phyloP scores from a whole-genome alignment of 2,329 filamentous ascomycete species.

The Pleoardoris graminearum region DNA sequence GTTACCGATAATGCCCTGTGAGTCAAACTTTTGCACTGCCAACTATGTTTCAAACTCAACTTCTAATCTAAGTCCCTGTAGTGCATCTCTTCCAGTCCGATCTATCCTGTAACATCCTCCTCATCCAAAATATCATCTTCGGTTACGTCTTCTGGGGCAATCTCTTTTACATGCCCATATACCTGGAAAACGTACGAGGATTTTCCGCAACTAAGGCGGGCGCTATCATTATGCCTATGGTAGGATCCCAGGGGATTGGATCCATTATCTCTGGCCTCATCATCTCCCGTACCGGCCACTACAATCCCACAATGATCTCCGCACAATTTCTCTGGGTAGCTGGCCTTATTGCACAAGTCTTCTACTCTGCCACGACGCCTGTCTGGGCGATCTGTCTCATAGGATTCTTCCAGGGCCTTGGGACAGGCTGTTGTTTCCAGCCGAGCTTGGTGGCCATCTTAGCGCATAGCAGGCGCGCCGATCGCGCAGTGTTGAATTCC shows the following conservation, averaged over 20 bases:
- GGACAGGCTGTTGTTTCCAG: conserved; percentile 56
- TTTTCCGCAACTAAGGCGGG: conserved; percentile 14
- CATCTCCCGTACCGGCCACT: conserved; percentile 17
- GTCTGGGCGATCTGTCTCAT: conserved; percentile 56
- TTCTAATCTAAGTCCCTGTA: too few relatives aligned
- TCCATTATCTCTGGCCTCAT: conserved; percentile 16
- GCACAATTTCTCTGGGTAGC: conserved; percentile 53
- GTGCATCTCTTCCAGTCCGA: too few relatives aligned
- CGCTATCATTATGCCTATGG: conserved; percentile 16
- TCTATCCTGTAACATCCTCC: too few relatives aligned
- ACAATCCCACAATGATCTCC: conserved; percentile 12
- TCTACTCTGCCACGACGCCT: conserved; percentile 51
- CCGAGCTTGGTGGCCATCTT: conserved; percentile 60
- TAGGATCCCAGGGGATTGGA: conserved; percentile 12
- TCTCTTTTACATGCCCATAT: conserved; percentile 64
- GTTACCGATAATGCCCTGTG: conserved; percentile 60
- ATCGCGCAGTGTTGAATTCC: conserved; percentile 64
- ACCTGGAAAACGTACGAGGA: conserved; percentile 59
- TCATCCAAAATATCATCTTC: conserved; percentile 62
- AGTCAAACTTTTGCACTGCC: conserved; percentile 38
- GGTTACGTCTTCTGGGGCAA: conserved; percentile 62
- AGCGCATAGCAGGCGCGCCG: conserved; percentile 52
- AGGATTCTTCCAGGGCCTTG: conserved; percentile 51
- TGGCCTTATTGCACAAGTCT: conserved; percentile 55
- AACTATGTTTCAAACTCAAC: too few relatives aligned